Evolutionary conservation across 768 basidiomycete genomes (phyloP), one percentile per base, ranked within the genome.

Genomic region (Nidularia sp.): DNA sequence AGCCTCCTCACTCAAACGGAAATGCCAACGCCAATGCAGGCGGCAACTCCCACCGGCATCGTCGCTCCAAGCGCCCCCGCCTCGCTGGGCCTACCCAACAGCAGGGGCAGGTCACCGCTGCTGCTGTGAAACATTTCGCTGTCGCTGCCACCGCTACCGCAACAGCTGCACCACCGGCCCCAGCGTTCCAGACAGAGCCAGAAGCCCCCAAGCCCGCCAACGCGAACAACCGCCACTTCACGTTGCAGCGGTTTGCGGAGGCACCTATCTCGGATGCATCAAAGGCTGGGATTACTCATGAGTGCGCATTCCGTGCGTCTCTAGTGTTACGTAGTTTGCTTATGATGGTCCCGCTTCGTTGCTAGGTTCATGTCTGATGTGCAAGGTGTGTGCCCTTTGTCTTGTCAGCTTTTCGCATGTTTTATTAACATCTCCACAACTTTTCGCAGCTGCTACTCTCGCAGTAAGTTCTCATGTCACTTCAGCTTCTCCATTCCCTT

Each of bases 291-390:
- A 72, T 79, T 32, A 63, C 61, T 53, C 72, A 79, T 57, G 72
- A 78, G 71, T 77, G 59, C 49, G 75, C 59, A 48, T 10, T 33
- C 10, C 35, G 51, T 54, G 15, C 34, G 45, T 36, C 54, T 36
- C 47, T 15, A n/a, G 13, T 13, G 6, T 5, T 25, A 6, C 35
- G n/a, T 43, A 13, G 43, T 47, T 32, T 34, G 36, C 43, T 15
- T 45, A 34, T 29, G 33, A 48, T 43, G 44, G 18, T 48, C 7
- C 15, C 41, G 54, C 8, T 55, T 35, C 18, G 4, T 44, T 45
- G 18, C 34, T 49, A 76, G 75, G 55, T 72, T 67, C 53, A 60
- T 78, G 67, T 74, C 75, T 25, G 75, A 78, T 54, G 77, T 77
- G 12, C 77, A 78, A 69, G 75, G 74, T 71, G 22, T 15, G 8